These are phyloP conservation scores for Cytospora piceae DNA, from an alignment of 2,329 filamentous ascomycete species.

Conservation along the genomic window DNA sequence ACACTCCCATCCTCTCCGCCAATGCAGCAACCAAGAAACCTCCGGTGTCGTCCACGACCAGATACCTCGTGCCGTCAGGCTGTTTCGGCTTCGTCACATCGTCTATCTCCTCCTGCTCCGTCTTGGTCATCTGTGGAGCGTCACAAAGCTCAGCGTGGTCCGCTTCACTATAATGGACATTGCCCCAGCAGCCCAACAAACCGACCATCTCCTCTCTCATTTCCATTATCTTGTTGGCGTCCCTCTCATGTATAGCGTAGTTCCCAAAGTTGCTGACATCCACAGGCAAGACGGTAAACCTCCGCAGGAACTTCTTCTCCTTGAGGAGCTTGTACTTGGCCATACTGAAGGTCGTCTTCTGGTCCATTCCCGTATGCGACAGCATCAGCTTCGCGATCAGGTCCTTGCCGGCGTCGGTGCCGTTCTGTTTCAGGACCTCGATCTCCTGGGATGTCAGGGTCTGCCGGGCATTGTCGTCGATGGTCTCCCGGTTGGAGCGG, in stretches of 20 bases:
- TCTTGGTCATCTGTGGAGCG: slow-evolving; percentile 31
- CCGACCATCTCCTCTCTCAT: slow-evolving; percentile 82
- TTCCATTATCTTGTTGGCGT: slow-evolving; percentile 80
- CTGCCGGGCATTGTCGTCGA: slow-evolving; percentile 70
- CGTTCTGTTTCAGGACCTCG: slow-evolving; percentile 73
- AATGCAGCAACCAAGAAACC: slow-evolving; percentile 81
- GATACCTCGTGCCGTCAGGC: slow-evolving; percentile 60
- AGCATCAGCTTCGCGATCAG: slow-evolving; percentile 91
- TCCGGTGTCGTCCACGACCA: slow-evolving; percentile 85
- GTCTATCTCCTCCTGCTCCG: slow-evolving; percentile 35
- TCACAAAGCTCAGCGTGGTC: slow-evolving; percentile 33
- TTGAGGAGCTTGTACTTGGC: slow-evolving; percentile 97
- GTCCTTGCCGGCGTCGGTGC: slow-evolving; percentile 79
- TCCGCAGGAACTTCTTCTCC: slow-evolving; percentile 87
- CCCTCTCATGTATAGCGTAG: slow-evolving; percentile 79
- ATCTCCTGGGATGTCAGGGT: slow-evolving; percentile 76
- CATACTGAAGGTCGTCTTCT: slow-evolving; percentile 92
- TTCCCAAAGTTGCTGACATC: slow-evolving; percentile 77
- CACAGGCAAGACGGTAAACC: slow-evolving; percentile 83
- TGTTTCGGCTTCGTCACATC: slow-evolving; percentile 33
- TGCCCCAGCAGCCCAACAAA: slow-evolving; percentile 84
- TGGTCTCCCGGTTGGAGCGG: slow-evolving; percentile 61
- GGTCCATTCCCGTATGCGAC: slow-evolving; percentile 85
- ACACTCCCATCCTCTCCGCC: slow-evolving; percentile 85
- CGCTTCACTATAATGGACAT: slow-evolving; percentile 73